Evolutionary conservation across 441 rosid species (phyloP), one percentile per base, ranked within the genome.

Genomic region (Eugenia klotzschiana): DNA sequence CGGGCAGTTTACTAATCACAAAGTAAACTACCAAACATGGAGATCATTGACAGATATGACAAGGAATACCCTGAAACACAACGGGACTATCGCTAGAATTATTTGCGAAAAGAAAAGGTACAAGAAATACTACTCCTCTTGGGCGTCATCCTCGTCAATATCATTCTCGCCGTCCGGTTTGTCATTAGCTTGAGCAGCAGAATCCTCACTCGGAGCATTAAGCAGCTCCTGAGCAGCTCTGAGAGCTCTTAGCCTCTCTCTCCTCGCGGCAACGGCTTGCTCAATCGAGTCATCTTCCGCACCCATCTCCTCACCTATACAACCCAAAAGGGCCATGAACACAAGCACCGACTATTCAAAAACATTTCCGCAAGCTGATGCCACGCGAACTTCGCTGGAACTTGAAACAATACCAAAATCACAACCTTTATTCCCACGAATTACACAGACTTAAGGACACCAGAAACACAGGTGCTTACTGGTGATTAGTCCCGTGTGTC

Each of bases 241-340:
- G 52, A 96, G 92, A 87, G 96, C 98, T 80, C 83, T 91, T 51
- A 96, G 88, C 82, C 96, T 91, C 93, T 96, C 98, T 84, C 92
- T 85, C n/a, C 98, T 96, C 22, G 89, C 89, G 10, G 93, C 96
- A 25, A 94, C 92, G 22, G 92, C 93, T 82, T 91, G 96, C 87
- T 93, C 98, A 7, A 93, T 79, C 5, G 95, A 91, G 7, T 90
- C 94, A 57, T 92, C 96, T 84, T 94, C 98, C 60, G 83, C 82
- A 54, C 85, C 92, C 96, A 96, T 94, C 58, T 5, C 85, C 83
- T 82, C 81, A 58, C 79, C 86, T 82, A 83, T 53, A 4, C 80
- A 69, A 69, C 14, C 51, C 6, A 33, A 69, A 69, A 37, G 77
- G 77, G 2, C 77, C 15, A 9, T 20, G 7, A 69, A 69, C 77